Conservation (phyloP, 2,329 filamentous ascomycete species). For the Colletotrichum sp. region DNA sequence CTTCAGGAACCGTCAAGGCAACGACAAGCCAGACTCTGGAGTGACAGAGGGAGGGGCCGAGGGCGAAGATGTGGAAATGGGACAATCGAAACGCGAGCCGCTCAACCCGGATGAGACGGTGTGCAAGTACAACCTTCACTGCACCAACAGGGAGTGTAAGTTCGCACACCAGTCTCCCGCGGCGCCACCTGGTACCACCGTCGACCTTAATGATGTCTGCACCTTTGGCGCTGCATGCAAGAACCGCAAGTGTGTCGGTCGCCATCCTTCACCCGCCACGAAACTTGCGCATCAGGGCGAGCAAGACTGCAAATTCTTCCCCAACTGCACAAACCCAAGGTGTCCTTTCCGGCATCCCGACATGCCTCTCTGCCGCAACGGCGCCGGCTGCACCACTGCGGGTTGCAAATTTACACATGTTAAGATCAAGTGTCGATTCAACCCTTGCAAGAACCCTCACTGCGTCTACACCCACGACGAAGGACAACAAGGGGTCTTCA, state of each 20-base stretch:
- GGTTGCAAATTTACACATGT: conserved; percentile 92
- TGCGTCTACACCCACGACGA: conserved; percentile 92
- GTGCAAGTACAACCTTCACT: conserved; percentile 89
- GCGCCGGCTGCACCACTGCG: conserved; percentile 79
- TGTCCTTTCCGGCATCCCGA: conserved; percentile 90
- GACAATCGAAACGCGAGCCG: conserved; percentile 54
- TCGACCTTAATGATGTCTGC: conserved; percentile 84
- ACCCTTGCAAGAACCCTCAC: conserved; percentile 85
- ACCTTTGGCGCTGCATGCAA: conserved; percentile 90
- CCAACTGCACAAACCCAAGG: conserved; percentile 85
- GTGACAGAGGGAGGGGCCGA: conserved; percentile 35
- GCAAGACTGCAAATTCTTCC: conserved; percentile 88
- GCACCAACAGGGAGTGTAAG: conserved; percentile 87
- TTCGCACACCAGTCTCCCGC: conserved; percentile 95
- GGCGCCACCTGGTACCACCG: conserved; percentile 74
- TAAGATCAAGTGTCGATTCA: conserved; percentile 85
- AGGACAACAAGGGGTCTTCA: conserved; percentile 83
- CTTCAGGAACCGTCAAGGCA: conserved; percentile 53
- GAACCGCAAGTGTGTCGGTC: conserved; percentile 90
- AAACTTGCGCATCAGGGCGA: conserved; percentile 79
- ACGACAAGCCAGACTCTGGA: conserved; percentile 38
- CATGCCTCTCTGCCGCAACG: conserved; percentile 89
- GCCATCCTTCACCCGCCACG: conserved; percentile 89
- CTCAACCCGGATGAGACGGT: conserved; percentile 68
- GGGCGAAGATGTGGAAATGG: conserved; percentile 69